Conservation (phyloP, 2,329 filamentous ascomycete species). For the Botrytis pseudocinerea region DNA sequence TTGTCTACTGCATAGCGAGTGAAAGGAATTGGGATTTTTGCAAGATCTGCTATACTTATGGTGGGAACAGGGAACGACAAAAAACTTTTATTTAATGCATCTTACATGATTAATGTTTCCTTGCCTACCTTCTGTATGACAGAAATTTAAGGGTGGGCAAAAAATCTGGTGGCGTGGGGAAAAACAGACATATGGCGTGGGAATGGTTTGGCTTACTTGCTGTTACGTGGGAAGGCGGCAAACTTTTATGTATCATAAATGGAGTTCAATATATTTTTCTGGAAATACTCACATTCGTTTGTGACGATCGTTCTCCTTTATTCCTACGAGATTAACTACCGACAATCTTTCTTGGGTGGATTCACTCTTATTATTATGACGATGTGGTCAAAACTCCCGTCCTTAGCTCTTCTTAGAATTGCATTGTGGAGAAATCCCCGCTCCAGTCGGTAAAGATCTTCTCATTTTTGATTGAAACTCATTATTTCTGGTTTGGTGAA, state of each 20-base stretch:
- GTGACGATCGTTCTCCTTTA: not conserved
- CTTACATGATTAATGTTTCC: slow-evolving; percentile 40
- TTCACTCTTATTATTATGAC: not conserved
- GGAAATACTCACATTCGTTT: not conserved
- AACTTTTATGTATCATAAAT: slow-evolving; percentile 40
- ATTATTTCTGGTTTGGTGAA: not conserved
- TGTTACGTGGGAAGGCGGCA: slow-evolving; percentile 28
- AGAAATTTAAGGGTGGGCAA: slow-evolving; percentile 28
- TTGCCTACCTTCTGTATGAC: slow-evolving; percentile 33
- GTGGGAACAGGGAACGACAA: slow-evolving; percentile 31
- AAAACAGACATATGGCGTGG: slow-evolving; percentile 39
- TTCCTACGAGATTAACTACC: not conserved
- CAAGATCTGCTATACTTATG: slow-evolving; percentile 36
- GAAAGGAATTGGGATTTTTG: slow-evolving; percentile 39
- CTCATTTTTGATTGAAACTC: not conserved
- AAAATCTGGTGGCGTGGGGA: slow-evolving; percentile 28
- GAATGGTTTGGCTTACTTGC: slow-evolving; percentile 36
- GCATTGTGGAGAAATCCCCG: not conserved
- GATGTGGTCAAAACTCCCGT: not conserved
- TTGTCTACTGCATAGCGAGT: slow-evolving; percentile 44
- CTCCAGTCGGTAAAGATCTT: not conserved
- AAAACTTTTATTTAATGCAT: slow-evolving; percentile 39
- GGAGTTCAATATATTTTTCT: slow-evolving; percentile 34
- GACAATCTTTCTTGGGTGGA: not conserved
- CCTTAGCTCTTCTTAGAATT: not conserved